Evolutionary conservation across 225 moss, liverwort and hornwort genomes (phyloP).

Genomic region (Antitrichia curtipendula): DNA sequence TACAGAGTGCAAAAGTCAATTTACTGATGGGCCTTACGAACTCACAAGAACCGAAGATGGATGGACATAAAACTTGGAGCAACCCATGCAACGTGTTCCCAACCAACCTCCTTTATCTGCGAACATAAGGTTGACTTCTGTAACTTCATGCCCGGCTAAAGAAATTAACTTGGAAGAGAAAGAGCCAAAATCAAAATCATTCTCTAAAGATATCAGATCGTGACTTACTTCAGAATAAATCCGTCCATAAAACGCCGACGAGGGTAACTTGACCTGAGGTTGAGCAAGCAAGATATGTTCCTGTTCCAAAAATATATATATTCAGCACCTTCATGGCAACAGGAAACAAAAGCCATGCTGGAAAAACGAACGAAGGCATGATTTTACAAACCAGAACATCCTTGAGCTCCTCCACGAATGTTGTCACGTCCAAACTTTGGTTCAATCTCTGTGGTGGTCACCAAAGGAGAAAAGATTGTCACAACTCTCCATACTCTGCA

Average conservation of each 20-base stretch:
- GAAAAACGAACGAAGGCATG: neutral
- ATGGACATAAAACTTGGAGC: slow-evolving; percentile 48
- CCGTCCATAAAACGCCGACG: slow-evolving; percentile 40
- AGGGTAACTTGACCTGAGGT: slow-evolving; percentile 34
- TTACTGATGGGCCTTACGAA: neutral
- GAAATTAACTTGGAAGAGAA: neutral
- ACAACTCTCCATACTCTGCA: neutral
- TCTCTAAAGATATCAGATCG: neutral
- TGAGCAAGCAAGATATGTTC: slow-evolving; percentile 64
- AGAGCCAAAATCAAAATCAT: neutral
- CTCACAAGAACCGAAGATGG: slow-evolving; percentile 63
- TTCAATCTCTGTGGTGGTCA: slow-evolving; percentile 41
- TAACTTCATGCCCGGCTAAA: neutral
- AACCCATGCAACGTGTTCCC: slow-evolving; percentile 68
- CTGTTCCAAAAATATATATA: neutral
- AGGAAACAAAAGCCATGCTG: neutral
- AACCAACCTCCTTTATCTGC: slow-evolving; percentile 67
- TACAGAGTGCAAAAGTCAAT: neutral
- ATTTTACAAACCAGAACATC: slow-evolving; percentile 48
- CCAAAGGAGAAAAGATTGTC: neutral
- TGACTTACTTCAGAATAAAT: slow-evolving; percentile 56
- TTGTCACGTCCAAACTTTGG: slow-evolving; percentile 54
- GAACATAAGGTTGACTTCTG: neutral
- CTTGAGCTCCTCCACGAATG: slow-evolving; percentile 73
- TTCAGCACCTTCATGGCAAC: neutral